phyloP scores from a whole-genome alignment of 2,329 filamentous ascomycete species.

The Diaporthe australafricana region DNA sequence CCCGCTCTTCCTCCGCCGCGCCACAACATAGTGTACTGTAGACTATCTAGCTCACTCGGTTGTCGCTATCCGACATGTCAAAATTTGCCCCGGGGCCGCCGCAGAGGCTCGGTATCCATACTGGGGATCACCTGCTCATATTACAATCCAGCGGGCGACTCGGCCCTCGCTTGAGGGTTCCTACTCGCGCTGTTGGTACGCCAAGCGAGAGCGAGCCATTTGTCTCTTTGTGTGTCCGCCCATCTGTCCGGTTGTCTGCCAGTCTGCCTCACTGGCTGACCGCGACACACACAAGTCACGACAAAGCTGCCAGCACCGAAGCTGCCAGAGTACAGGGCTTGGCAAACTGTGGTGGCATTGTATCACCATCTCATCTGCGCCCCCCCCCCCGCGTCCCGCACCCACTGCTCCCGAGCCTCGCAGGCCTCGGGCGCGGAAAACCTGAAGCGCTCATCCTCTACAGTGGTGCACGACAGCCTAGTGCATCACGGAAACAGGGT shows the following conservation, averaged over 20 bases:
- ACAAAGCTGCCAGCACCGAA: too few relatives aligned
- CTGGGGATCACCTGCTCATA: constrained; percentile 14
- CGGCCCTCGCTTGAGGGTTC: neutral
- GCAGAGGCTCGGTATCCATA: neutral
- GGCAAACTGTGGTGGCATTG: neutral
- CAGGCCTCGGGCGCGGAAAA: neutral
- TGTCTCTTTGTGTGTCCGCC: neutral
- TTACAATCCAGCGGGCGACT: neutral
- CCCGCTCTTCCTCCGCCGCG: neutral
- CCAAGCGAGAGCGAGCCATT: neutral
- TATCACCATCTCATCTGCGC: neutral
- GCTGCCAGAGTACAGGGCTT: neutral
- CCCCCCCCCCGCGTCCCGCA: constrained; percentile 5
- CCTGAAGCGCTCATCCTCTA: neutral
- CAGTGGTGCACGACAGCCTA: neutral
- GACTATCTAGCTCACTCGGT: constrained; percentile 4
- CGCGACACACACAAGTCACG: too few relatives aligned
- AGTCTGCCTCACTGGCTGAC: too few relatives aligned
- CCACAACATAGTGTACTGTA: constrained; percentile 13
- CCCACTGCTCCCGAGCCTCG: neutral
- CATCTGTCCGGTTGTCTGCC: too few relatives aligned
- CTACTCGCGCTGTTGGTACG: constrained; percentile 15
- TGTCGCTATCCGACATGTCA: constrained; percentile 11
- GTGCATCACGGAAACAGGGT: constrained; percentile 6
- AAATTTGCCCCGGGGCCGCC: constrained; percentile 13